These are phyloP conservation scores for Trypanosoma cruzi DNA, from an alignment of 208 protist species.

Conservation along the genomic window DNA sequence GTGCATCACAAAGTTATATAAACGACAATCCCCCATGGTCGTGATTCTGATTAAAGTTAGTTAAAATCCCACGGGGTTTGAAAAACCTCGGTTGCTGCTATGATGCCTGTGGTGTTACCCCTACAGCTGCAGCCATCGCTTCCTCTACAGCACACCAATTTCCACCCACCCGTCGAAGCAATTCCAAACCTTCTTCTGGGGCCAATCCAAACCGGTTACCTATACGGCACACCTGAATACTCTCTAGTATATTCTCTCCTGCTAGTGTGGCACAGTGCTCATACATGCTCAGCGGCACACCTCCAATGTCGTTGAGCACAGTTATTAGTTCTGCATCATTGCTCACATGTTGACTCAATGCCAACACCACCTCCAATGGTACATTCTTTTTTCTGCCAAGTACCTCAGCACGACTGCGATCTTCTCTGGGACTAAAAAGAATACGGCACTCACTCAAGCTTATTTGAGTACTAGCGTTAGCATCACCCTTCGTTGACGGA, in stretches of 20 bases:
- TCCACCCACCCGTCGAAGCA: conserved; percentile 54
- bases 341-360: conserved; percentile 40
- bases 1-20: background rate
- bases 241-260: conserved; percentile 56
- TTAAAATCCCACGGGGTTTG: background rate
- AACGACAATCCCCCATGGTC: background rate
- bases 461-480: conserved; percentile 6
- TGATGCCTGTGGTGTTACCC: background rate
- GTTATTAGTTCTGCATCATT: conserved; percentile 64
- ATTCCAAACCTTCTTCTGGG: conserved; percentile 40
- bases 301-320: conserved; percentile 64
- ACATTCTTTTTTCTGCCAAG: conserved; percentile 58
- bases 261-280: conserved; percentile 68
- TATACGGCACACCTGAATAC: conserved; percentile 77
- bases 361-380: conserved; percentile 57
- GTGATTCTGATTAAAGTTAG: background rate
- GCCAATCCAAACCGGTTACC: conserved; percentile 63
- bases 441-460: conserved; percentile 56
- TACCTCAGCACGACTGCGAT: conserved; percentile 48
- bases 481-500: conserved; percentile 8
- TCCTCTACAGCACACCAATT: conserved; percentile 68
- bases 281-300: conserved; percentile 62
- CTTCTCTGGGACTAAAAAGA: conserved; percentile 60
- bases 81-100: background rate
- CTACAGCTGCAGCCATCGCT: conserved; percentile 19